Conservation (phyloP, 2,329 filamentous ascomycete species). For the Pestalotiopsis fici region DNA sequence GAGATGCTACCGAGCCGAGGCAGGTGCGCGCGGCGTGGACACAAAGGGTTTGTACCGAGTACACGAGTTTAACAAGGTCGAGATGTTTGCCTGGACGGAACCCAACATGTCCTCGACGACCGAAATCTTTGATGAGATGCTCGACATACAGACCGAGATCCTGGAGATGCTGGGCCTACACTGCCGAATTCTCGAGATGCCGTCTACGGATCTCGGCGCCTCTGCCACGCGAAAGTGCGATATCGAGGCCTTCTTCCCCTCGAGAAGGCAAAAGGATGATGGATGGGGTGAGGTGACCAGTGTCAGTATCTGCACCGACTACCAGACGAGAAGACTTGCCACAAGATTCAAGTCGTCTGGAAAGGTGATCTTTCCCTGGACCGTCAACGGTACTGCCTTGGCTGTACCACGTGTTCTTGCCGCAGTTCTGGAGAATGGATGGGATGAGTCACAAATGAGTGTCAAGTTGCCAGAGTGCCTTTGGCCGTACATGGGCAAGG, state of each 20-base stretch:
- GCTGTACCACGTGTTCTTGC: conserved; percentile 89
- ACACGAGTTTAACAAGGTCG: conserved; percentile 98
- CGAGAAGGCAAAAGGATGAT: conserved; percentile 49
- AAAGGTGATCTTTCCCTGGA: conserved; percentile 78
- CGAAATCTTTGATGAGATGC: conserved; percentile 78
- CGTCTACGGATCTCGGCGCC: conserved; percentile 82
- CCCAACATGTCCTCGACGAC: conserved; percentile 53
- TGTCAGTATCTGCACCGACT: conserved; percentile 90
- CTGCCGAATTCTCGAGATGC: conserved; percentile 93
- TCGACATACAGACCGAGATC: conserved; percentile 85
- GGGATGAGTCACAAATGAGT: conserved; percentile 68
- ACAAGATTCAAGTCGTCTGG: conserved; percentile 65
- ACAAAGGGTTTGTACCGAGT: conserved; percentile 96
- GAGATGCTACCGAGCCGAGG: conserved; percentile 94
- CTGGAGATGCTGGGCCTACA: conserved; percentile 75
- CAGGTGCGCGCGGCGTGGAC: conserved; percentile 83
- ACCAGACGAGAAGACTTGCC: conserved; percentile 81
- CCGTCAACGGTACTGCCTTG: conserved; percentile 90
- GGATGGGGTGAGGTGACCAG: conserved; percentile 96
- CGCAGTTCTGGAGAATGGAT: conserved; percentile 87
- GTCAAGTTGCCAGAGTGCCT: conserved; percentile 80
- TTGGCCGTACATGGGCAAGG: conserved; percentile 79
- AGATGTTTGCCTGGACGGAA: conserved; percentile 90
- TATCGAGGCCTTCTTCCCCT: conserved; percentile 93
- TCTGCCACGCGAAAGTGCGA: conserved; percentile 86